Base-by-base conservation (phyloP, 371 early-diverging fungal species). In the Mucor circinelloides region DNA sequence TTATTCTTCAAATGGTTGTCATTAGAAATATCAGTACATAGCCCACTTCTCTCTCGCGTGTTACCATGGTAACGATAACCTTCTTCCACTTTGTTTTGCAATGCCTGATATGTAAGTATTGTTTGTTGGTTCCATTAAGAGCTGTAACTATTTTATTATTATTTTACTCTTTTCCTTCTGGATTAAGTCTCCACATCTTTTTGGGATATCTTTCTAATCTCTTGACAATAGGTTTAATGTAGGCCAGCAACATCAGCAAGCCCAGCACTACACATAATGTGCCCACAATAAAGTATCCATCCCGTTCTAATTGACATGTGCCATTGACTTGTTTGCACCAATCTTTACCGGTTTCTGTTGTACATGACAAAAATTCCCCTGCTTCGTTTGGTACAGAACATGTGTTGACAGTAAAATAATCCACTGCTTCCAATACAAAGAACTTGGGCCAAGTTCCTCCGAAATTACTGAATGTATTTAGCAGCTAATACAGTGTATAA, bases 371-470 rank as follows among this genome's bases (percentile, higher is more conserved):
- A 84, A 87, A 72, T 72, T 77, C 68, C 12, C 66, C 66, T 15
- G 13, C 17, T 28, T 63, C 44, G 55, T 63, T 63, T 10, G 83
- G 69, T 3, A 90, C 68, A 23, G 81, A 75, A 64, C 94, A 93
- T 0, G 82, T 78, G 15, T 95, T 88, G 3, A 85, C 79, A 3
- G 97, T 96, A 67, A 94, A 93, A 59, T 87, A 86, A 76, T 97
- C 99, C n/a, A 97, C 97, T 3, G 96, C 91, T 70, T 94, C 88
- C 57, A 98, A 85, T 6, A 98, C 91, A 84, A 97, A 97, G 77
- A 90, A 97, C 42, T 91, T 89, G 0, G 98, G 97, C 97, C 96
- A 98, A 1, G 98, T 98, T 36, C 99, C 99, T 58, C 98, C 99
- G 75, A 99, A 93, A 78, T 99, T 99, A 73, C 91, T 92, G 66